Conservation (phyloP, 257 asterid species). For the Craterostigma plantagineum region DNA sequence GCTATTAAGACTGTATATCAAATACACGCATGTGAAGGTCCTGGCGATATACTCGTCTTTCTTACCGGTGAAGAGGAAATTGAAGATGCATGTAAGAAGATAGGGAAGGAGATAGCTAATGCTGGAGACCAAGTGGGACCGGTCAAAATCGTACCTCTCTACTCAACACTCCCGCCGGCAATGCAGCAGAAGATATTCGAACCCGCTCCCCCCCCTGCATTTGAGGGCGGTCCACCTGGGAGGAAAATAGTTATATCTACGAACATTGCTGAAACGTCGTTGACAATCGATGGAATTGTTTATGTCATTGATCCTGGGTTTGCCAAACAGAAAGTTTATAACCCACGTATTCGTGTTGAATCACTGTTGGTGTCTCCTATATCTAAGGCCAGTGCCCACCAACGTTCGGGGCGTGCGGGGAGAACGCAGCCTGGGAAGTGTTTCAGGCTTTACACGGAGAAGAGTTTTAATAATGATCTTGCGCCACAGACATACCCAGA, state of each 20-base stretch:
- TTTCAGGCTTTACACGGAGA: slow-evolving; percentile 84
- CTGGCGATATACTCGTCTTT: slow-evolving; percentile 92
- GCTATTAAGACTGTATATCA: slow-evolving; percentile 87
- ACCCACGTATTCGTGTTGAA: slow-evolving; percentile 87
- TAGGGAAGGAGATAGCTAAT: slow-evolving; percentile 58
- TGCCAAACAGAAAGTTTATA: slow-evolving; percentile 82
- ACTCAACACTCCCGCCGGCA: slow-evolving; percentile 93
- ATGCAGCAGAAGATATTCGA: slow-evolving; percentile 99
- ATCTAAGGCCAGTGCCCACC: slow-evolving; percentile 98
- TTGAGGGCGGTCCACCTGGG: slow-evolving; percentile 85
- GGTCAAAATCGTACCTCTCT: slow-evolving; percentile 64
- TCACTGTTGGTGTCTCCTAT: slow-evolving; percentile 95
- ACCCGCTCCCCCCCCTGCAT: slow-evolving; percentile 77
- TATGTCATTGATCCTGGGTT: slow-evolving; percentile 97
- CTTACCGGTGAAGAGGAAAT: slow-evolving; percentile 98
- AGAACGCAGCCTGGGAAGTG: slow-evolving; percentile 98
- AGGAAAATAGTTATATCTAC: slow-evolving; percentile 95
- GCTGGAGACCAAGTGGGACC: slow-evolving; percentile 91
- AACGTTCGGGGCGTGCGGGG: slow-evolving; percentile 98
- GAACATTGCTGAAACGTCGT: slow-evolving; percentile 89
- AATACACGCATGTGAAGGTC: slow-evolving; percentile 72
- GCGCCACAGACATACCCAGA: slow-evolving; percentile 94
- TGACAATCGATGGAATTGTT: slow-evolving; percentile 95
- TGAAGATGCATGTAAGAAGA: slow-evolving; percentile 88
- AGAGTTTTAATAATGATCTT: slow-evolving; percentile 73